Evolutionary conservation across 192 early-diverging fungal species (phyloP), one percentile per base, ranked within the genome.

Genomic region (Cladochytrium replicatum): DNA sequence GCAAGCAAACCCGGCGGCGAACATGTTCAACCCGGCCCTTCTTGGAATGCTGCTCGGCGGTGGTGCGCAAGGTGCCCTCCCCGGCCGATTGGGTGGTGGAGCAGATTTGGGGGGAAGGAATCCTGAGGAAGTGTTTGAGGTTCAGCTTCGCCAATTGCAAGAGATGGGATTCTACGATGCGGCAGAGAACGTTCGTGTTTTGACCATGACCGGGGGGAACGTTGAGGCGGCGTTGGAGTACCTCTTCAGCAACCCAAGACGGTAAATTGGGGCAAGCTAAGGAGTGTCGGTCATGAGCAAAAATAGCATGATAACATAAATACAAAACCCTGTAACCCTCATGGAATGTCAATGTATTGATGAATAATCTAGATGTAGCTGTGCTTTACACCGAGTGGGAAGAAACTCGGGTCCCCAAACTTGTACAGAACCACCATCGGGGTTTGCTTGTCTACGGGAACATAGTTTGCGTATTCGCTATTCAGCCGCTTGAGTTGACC

Each of bases 151-250:
- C 9, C 82, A 82, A 46, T 61, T 97, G 29, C 81, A 88, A 55
- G 96, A 99, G 24, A 99, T 99, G 96, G 96, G 96, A 15, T 91
- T 99, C 61, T 87, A 68, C 60, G 83, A 93, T 60, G 83, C 83
- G 1, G 67, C 75, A 24, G 82, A 87, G 66, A 99, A 99, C 56
- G 86, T 99, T 48, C 74, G 88, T 31, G 93, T 87, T 0, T 72
- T 99, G 50, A 67, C 74, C n/a, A 60, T 77, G 30, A 81, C 88
- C 8, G 74, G 77, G 13, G 96, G 96, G 29, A 86, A 96, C 59
- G 92, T 97, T 11, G 73, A 93, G 52, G 89, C 85, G 2, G 96
- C 96, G n/a, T 81, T 97, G 37, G 96, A 99, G 57, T 77, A 72
- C 64, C 46, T 89, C 22, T 84, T 90, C 29, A 46, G 31, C 25